Percentiles rank a stretch among this genome's conserved stretches.
These are phyloP conservation scores for Phytophthora kernoviae DNA, from an alignment of 352 stramenopile genomes.

Conservation along the genomic window DNA sequence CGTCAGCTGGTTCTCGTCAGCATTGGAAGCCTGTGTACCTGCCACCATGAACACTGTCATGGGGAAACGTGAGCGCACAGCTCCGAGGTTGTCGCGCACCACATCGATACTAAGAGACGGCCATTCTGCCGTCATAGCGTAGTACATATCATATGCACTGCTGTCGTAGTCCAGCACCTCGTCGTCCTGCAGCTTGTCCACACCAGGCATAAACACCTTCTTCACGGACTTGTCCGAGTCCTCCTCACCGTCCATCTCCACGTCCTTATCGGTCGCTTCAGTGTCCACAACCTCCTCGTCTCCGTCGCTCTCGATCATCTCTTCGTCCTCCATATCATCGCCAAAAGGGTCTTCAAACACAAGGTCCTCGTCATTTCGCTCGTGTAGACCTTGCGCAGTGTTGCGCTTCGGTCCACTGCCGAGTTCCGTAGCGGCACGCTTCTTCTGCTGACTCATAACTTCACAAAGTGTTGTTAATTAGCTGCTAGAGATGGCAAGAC, in stretches of 20 bases:
- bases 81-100: slow-evolving; percentile 95
- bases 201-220: slow-evolving; percentile 95
- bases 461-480: neutral
- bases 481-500: neutral
- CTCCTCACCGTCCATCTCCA: slow-evolving; percentile 74
- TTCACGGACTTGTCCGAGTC: slow-evolving; percentile 60
- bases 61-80: slow-evolving; percentile 93
- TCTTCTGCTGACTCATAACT: slow-evolving; percentile 69
- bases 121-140: slow-evolving; percentile 98
- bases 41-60: slow-evolving; percentile 96
- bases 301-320: slow-evolving; percentile 85
- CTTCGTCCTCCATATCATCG: slow-evolving; percentile 91
- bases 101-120: slow-evolving; percentile 98
- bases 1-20: slow-evolving; percentile 96
- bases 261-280: slow-evolving; percentile 51
- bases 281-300: slow-evolving; percentile 74
- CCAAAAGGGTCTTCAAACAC: slow-evolving; percentile 91
- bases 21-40: slow-evolving; percentile 94
- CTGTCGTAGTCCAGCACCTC: slow-evolving; percentile 98
- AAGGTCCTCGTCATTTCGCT: slow-evolving; percentile 50
- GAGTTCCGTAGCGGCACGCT: slow-evolving; percentile 60
- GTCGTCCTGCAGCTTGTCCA: slow-evolving; percentile 90
- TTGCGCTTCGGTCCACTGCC: slow-evolving; percentile 60
- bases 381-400: slow-evolving; percentile 29
- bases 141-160: slow-evolving; percentile 99